Evolutionary conservation across 2,329 filamentous ascomycete species (phyloP), one percentile per base, ranked within the genome.

Genomic region (Sarocladiaceae sp.): DNA sequence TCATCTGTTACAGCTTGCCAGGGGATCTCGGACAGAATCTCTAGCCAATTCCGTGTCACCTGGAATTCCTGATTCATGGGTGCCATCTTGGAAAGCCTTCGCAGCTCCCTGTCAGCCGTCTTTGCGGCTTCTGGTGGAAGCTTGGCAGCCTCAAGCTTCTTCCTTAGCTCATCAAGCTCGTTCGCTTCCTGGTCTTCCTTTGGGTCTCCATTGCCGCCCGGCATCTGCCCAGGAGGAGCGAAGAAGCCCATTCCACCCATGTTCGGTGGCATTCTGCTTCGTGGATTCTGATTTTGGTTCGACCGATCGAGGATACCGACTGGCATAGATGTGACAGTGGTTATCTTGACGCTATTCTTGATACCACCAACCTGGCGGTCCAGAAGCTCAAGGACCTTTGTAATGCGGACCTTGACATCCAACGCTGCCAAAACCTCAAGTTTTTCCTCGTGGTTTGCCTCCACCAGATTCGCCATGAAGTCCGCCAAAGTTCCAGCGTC

Each of bases 1-100:
- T 97, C 91, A 49, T 93, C 83, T 0, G 91, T 97, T 43, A 79
- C 72, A 51, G 82, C 81, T 2, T 83, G 80, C 93, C 93, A 98
- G 0, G 93, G 93, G 41, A 98, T 93, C 60, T 98, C 93, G 0
- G 88, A 78, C 46, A 98, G 68, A 11, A 89, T 97, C 65, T 98
- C 93, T 11, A 98, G 74, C 66, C 96, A 98, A 41, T 89, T 95
- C 51, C 91, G 75, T 52, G 86, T 88, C 11, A 98, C 91, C 50
- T 93, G 88, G 58, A 96, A 96, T 58, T 98, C 93, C 29, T 94
- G 91, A 59, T 97, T 93, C 42, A 88, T 88, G 0, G 93, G 90
- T 57, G 88, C 90, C 88, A 97, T 97, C 69, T 95, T 95, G 57
- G 86, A 86, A 49, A 98, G 67, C 18, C 93, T 76, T 57, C 88